Evolutionary conservation across 2,329 filamentous ascomycete species (phyloP).

Genomic region (Plectosphaerella plurivora): DNA sequence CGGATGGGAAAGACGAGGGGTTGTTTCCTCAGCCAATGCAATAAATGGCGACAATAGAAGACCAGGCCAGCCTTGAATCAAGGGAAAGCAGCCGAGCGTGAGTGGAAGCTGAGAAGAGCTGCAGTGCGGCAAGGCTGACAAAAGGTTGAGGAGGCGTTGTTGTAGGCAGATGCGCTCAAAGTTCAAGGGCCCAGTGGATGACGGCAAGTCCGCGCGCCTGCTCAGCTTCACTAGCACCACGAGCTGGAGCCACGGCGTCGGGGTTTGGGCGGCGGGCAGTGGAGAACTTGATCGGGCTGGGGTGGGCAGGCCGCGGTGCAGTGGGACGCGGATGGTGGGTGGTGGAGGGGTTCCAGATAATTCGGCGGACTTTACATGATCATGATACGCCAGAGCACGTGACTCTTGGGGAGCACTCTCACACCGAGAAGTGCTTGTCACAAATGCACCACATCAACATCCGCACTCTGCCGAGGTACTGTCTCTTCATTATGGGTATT

Average conservation of each 20-base stretch:
- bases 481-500: too few species aligned
- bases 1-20: background rate
- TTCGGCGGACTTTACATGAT: background rate
- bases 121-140: constrained; percentile 1
- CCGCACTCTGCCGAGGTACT: too few species aligned
- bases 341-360: background rate
- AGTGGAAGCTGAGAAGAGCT: background rate
- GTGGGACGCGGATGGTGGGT: background rate
- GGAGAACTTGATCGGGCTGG: background rate
- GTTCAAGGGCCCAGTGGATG: background rate
- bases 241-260: too few species aligned
- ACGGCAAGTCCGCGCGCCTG: background rate
- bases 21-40: background rate
- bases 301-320: background rate
- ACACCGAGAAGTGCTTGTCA: too few species aligned
- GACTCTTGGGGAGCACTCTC: background rate
- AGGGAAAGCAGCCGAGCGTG: background rate
- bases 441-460: too few species aligned
- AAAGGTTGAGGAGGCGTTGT: background rate
- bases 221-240: too few species aligned
- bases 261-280: background rate
- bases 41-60: background rate
- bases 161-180: background rate
- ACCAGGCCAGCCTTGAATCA: background rate
- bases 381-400: background rate